phyloP scores from a whole-genome alignment of 2,329 filamentous ascomycete genomes.

The Aspergillus sergii region DNA sequence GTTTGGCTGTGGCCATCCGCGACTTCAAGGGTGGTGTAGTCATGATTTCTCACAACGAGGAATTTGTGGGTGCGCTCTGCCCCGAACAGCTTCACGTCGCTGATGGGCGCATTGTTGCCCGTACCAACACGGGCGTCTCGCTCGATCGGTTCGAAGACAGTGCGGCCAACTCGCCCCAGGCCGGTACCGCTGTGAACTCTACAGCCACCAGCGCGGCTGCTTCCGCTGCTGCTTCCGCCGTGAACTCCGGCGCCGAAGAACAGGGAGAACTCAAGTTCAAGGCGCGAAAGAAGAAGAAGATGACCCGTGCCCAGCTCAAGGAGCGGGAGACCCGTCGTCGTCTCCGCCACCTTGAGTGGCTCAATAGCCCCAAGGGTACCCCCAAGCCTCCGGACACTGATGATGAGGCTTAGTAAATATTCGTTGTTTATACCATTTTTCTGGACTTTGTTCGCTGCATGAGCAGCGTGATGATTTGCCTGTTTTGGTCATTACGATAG shows the following conservation, averaged over 20 bases:
- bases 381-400: slow-evolving; percentile 77
- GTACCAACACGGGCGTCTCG: slow-evolving; percentile 72
- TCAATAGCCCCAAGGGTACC: slow-evolving; percentile 83
- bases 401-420: slow-evolving; percentile 60
- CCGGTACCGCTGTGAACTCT: slow-evolving; percentile 46
- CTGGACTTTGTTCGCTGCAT: background rate
- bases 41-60: slow-evolving; percentile 99
- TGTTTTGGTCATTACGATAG: slow-evolving; percentile 4
- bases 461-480: background rate
- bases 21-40: slow-evolving; percentile 98
- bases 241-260: slow-evolving; percentile 84
- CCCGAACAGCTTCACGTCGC: slow-evolving; percentile 95
- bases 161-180: slow-evolving; percentile 61
- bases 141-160: slow-evolving; percentile 87
- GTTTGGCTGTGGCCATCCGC: slow-evolving; percentile 94
- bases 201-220: slow-evolving; percentile 61
- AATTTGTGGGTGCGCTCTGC: slow-evolving; percentile 94
- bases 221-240: slow-evolving; percentile 65
- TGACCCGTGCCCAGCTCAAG: slow-evolving; percentile 95
- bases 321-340: slow-evolving; percentile 85
- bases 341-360: slow-evolving; percentile 77
- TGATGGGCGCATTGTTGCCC: slow-evolving; percentile 83
- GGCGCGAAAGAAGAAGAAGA: slow-evolving; percentile 94
- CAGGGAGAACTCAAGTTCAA: slow-evolving; percentile 82
- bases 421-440: slow-evolving; percentile 7